Percentiles rank a stretch among this genome's conserved stretches.
These are phyloP conservation scores for Candida incommunis DNA, from an alignment of 805 yeast species.

Conservation along the genomic window DNA sequence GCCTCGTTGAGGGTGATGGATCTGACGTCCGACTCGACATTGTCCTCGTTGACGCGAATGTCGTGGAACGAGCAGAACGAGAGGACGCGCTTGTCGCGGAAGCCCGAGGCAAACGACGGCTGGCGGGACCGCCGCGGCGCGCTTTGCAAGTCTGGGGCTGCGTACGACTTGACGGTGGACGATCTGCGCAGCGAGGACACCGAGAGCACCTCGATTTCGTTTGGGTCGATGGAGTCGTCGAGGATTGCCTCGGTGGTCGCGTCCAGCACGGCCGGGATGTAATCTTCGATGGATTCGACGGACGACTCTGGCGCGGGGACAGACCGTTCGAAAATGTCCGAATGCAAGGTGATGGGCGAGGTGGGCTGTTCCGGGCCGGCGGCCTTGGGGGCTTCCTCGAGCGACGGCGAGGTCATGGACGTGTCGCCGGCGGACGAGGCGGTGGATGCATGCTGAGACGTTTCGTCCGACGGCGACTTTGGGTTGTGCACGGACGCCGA, in stretches of 20 bases:
- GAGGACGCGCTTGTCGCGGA: background rate
- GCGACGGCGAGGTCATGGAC: background rate
- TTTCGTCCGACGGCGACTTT: background rate
- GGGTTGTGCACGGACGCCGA: background rate
- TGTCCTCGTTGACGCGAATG: background rate
- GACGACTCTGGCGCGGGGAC: background rate
- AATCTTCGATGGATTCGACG: constrained; percentile 38
- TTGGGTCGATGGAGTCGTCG: constrained; percentile 42
- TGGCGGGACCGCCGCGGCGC: too few species aligned
- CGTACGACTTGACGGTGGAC: background rate
- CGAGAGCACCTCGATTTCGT: constrained; percentile 58
- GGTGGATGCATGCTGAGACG: background rate
- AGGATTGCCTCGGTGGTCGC: constrained; percentile 56
- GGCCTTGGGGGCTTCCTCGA: background rate
- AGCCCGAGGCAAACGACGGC: background rate
- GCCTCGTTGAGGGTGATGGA: background rate
- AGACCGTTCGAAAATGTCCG: background rate
- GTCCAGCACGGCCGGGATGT: constrained; percentile 70
- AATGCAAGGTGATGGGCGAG: background rate
- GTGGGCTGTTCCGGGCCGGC: background rate
- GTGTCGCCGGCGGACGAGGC: background rate
- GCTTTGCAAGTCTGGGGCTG: background rate
- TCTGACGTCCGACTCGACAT: background rate
- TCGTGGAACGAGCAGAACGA: background rate
- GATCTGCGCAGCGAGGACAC: constrained; percentile 21